phyloP scores from a whole-genome alignment of 768 basidiomycete species.

The Solioccasus polychromus region DNA sequence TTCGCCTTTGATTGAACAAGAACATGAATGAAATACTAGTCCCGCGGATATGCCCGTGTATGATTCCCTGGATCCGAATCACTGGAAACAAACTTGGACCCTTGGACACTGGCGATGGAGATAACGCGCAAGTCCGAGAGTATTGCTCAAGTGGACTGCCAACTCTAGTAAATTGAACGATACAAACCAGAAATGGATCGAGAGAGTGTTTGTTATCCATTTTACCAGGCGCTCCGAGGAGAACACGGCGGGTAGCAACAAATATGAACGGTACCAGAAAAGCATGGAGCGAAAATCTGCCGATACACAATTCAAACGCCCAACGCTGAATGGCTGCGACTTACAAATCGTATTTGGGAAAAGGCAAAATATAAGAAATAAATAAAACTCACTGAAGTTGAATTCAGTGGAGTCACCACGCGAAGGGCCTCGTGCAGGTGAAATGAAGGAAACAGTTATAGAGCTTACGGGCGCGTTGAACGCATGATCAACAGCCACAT shows the following conservation, averaged over 20 bases:
- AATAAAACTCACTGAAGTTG: neutral
- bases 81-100: neutral
- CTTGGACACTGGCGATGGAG: too few species aligned
- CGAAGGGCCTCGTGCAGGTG: neutral
- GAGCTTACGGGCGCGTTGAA: neutral
- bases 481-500: neutral
- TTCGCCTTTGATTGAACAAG: neutral
- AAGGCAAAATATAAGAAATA: too few species aligned
- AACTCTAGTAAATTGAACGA: too few species aligned
- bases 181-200: neutral
- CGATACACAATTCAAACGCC: too few species aligned
- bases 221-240: conserved; percentile 2
- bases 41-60: neutral
- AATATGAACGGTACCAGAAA: too few species aligned
- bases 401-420: neutral
- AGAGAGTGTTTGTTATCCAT: neutral
- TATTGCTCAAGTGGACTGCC: too few species aligned
- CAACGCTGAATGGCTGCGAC: too few species aligned
- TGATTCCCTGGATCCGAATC: neutral
- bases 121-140: conserved; percentile 1
- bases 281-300: too few species aligned
- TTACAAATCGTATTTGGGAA: too few species aligned
- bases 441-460: neutral
- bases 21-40: neutral
- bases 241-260: too few species aligned